Evolutionary conservation across 441 rosid species (phyloP), one percentile per base, ranked within the genome.

Genomic region (Syzygium syzygioides): DNA sequence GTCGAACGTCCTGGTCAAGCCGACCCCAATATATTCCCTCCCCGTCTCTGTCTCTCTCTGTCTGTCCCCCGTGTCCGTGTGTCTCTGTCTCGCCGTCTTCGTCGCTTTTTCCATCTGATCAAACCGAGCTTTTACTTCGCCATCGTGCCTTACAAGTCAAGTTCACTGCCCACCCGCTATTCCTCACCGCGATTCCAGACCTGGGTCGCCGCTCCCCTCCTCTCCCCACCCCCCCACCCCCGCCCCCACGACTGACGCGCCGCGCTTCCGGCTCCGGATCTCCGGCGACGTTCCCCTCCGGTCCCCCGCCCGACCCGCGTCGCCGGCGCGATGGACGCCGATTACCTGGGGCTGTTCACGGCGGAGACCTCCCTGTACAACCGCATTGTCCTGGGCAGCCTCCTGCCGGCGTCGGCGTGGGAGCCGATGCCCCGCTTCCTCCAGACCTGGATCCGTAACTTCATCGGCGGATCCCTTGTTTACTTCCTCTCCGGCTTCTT

Each of bases 401-500:
- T 96, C 55, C 87, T 96, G 84, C 98, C 98, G 53, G 86, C 91
- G 57, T 55, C 60, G 32, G 91, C 90, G 79, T 98, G 98, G 98
- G 88, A 88, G 56, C 89, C 95, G 0, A 93, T 96, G 66, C 98
- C 99, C 4, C 98, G 94, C 85, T 79, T 94, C 57, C 86, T 93
- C 54, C 99, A 96, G 93, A 95, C 98, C 11, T 98, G 99, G 99
- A 95, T 96, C 14, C 95, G 99, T 10, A 98, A 98, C 93, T 98
- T 93, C 92, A 89, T 94, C 56, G 98, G 97, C 17, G 99, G 96
- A 79, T 92, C 94, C 71, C 37, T 96, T 60, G 90, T 96, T 8
- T 98, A 96, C 95, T 88, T 98, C 66, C 71, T 95, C 93, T 95
- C 99, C 50, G 98, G 97, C 20, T 87, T 94, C 90, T 93, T 98